A percentile compares a stretch with the other conserved stretches of the same genome.
These are phyloP conservation scores for Aspergillus sp. DNA, from an alignment of 2,329 filamentous ascomycete genomes.

Conservation along the genomic window DNA sequence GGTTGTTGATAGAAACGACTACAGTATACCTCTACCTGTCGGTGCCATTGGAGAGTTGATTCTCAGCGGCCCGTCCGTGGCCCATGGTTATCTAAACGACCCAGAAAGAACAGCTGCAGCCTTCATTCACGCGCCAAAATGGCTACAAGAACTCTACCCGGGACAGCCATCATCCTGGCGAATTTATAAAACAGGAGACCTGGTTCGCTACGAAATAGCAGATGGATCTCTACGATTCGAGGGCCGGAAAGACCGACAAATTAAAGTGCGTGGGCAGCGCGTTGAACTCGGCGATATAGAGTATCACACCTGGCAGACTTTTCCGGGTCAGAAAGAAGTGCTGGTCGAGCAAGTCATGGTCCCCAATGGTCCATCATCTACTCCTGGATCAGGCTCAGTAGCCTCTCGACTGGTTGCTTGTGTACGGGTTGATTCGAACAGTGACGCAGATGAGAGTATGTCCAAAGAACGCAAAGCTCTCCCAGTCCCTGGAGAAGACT, in stretches of 20 bases:
- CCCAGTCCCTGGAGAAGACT: not conserved
- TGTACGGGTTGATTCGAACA: not conserved
- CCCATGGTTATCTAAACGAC: not conserved
- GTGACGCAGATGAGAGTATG: not conserved
- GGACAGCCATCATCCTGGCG: not conserved
- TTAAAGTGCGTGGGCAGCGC: not conserved
- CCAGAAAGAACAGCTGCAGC: not conserved
- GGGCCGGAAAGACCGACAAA: not conserved
- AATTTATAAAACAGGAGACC: not conserved
- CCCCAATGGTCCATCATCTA: not conserved
- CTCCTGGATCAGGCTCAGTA: not conserved
- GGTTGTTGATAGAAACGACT: not conserved
- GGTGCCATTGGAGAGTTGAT: not conserved
- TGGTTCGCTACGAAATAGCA: not conserved
- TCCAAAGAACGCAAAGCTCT: not conserved
- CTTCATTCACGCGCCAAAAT: not conserved
- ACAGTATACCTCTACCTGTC: not conserved
- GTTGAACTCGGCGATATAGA: not conserved
- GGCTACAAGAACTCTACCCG: not conserved
- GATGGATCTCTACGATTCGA: not conserved
- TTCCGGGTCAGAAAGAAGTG: not conserved
- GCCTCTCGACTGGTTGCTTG: not conserved
- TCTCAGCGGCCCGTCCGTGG: not conserved
- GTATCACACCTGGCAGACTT: not conserved
- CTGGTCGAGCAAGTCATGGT: constrained; percentile 1